Evolutionary conservation across 208 protist species (phyloP), one percentile per base, ranked within the genome.

Genomic region (Naegleria lovaniensis): DNA sequence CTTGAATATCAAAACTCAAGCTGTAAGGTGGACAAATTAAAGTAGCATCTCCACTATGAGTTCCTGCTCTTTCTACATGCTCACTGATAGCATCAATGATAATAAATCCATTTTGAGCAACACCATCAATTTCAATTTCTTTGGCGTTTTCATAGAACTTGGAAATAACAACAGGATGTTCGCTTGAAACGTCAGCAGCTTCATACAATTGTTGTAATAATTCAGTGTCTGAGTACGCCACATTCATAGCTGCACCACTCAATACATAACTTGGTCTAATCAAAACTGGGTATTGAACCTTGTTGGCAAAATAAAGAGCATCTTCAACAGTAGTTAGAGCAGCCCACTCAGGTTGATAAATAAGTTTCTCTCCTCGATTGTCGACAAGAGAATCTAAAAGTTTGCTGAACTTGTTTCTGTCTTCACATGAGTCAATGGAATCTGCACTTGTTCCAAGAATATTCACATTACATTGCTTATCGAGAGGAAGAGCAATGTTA

Each of bases 121-220:
- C 98, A 88, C 98, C 98, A 93, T 99, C 98, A 76, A 99, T 95
- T 93, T 99, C 98, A 93, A 99, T 98, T 95, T 99, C 98, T 93
- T 97, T 99, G 36, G 98, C 98, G 51, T 94, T 94, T 84, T 96
- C 94, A 90, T 98, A 97, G 93, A 99, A 99, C 95, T 99, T 99
- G 90, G 97, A 98, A 58, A 99, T 98, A 33, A 99, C 98, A 36
- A 99, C 98, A 39, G 96, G 97, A 92, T 97, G 93, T 22, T 97
- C 95, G 48, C 94, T 95, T 59, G 94, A 97, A 25, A 98, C 97
- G 22, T 95, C 92, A 11, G 95, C 96, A 36, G 97, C 98, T 90
- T 97, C 93, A 83, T 94, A 91, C n/a, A 99, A 94, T 93, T 98
- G 99, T 43, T 94, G 92, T 88, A 96, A 95, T 48, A 99, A 95